These are phyloP conservation scores for Serendipita sp. DNA, from an alignment of 768 basidiomycete species.

Conservation along the genomic window DNA sequence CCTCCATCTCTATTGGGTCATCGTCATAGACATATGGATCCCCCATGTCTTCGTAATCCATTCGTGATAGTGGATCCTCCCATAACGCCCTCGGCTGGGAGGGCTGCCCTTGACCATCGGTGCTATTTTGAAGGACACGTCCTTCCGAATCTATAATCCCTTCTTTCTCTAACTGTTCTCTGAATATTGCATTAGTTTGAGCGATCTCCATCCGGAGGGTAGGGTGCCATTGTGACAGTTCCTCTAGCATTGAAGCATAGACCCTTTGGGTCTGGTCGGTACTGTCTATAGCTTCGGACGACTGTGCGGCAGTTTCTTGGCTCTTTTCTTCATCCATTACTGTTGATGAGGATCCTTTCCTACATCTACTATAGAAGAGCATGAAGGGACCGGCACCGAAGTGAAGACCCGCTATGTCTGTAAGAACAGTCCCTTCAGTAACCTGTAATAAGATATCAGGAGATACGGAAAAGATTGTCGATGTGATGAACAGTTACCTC, in stretches of 20 bases:
- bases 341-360: neutral
- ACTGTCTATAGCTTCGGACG: neutral
- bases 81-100: neutral
- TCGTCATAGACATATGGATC: neutral
- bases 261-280: neutral
- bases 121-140: neutral
- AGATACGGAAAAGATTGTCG: neutral
- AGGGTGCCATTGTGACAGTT: neutral
- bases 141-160: neutral
- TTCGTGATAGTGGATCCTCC: neutral
- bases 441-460: constrained; percentile 28
- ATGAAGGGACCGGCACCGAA: constrained; percentile 64
- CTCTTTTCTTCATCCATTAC: neutral
- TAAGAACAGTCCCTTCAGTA: constrained; percentile 48
- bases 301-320: neutral
- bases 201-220: neutral
- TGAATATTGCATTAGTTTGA: neutral
- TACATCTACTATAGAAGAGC: constrained; percentile 40
- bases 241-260: neutral
- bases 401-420: constrained; percentile 54
- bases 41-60: neutral
- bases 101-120: neutral
- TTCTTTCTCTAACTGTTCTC: neutral
- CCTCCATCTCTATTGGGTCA: neutral
- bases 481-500: constrained; percentile 26